phyloP scores from a whole-genome alignment of 345 rosid species.

The Corymbia maculata region DNA sequence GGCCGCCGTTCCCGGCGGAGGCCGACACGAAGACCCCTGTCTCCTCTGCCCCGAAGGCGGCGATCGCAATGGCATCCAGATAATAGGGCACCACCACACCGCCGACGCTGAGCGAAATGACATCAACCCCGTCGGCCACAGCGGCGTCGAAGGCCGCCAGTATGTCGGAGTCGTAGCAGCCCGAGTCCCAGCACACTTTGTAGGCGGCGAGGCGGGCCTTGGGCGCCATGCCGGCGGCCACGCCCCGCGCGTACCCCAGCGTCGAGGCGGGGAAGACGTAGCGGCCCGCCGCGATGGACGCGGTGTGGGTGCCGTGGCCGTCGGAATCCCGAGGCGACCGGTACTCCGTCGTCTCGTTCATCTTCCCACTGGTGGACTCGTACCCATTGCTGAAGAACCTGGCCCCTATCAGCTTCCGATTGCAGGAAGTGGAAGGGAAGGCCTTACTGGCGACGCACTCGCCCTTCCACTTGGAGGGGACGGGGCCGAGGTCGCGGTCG shows the following conservation, averaged over 20 bases:
- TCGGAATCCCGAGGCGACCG: conserved; percentile 84
- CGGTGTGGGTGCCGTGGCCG: conserved; percentile 89
- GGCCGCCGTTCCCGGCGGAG: conserved; percentile 94
- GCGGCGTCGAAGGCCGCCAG: conserved; percentile 83
- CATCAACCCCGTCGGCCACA: conserved; percentile 77
- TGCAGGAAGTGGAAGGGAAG: conserved; percentile 42
- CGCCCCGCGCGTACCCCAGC: conserved; percentile 70
- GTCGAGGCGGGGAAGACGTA: conserved; percentile 74
- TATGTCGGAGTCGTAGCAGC: conserved; percentile 91
- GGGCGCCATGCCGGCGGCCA: conserved; percentile 93
- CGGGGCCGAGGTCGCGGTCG: conserved; percentile 63
- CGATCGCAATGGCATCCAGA: conserved; percentile 91
- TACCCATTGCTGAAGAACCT: conserved; percentile 64
- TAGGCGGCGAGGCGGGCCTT: conserved; percentile 85
- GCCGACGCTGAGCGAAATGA: conserved; percentile 80
- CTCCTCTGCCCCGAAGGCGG: conserved; percentile 69
- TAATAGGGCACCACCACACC: conserved; percentile 85
- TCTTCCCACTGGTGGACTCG: conserved; percentile 68
- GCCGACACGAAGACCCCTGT: conserved; percentile 74
- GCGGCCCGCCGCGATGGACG: conserved; percentile 78
- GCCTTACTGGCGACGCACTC: conserved; percentile 31
- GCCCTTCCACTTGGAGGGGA: conserved; percentile 83
- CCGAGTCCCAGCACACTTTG: conserved; percentile 91
- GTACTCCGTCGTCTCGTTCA: conserved; percentile 59
- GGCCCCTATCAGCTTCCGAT: conserved; percentile 76